Evolutionary conservation across 768 basidiomycete genomes (phyloP).

Genomic region (Mycena galericulata): DNA sequence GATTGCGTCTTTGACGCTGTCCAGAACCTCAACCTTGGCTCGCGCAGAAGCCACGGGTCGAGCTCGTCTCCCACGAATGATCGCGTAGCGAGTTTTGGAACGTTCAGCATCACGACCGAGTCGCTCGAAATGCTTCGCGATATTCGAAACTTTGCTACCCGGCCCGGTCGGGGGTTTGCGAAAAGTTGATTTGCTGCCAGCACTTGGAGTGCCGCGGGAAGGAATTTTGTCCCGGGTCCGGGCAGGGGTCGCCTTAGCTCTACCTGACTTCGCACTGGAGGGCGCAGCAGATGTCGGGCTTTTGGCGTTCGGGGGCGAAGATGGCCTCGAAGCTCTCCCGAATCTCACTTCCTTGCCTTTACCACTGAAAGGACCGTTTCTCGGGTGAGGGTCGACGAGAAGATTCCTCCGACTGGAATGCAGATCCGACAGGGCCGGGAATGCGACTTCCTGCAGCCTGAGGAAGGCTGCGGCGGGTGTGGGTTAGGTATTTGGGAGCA

Average conservation of each 20-base stretch:
- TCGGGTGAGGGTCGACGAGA: slow-evolving; percentile 82
- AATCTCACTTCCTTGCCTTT: slow-evolving; percentile 55
- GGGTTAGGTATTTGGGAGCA: slow-evolving; percentile 79
- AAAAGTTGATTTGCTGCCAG: slow-evolving; percentile 63
- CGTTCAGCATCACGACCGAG: slow-evolving; percentile 81
- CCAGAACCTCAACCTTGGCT: slow-evolving; percentile 89
- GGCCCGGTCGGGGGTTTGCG: slow-evolving; percentile 62
- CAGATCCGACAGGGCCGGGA: slow-evolving; percentile 61
- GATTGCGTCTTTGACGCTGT: slow-evolving; percentile 92
- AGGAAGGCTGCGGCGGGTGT: slow-evolving; percentile 59
- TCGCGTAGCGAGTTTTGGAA: slow-evolving; percentile 82
- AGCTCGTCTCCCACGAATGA: slow-evolving; percentile 87
- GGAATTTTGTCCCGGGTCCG: slow-evolving; percentile 56
- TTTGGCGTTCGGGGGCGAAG: slow-evolving; percentile 49
- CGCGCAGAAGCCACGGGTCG: slow-evolving; percentile 91
- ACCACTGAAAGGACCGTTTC: slow-evolving; percentile 59
- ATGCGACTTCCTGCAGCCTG: slow-evolving; percentile 59
- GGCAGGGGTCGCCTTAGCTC: slow-evolving; percentile 48
- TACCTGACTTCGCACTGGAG: slow-evolving; percentile 45
- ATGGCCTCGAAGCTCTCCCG: slow-evolving; percentile 53
- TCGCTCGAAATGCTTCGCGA: slow-evolving; percentile 92
- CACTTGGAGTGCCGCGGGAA: slow-evolving; percentile 56
- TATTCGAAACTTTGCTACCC: slow-evolving; percentile 84
- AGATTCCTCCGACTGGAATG: slow-evolving; percentile 67
- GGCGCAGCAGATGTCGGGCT: slow-evolving; percentile 40